phyloP scores from a whole-genome alignment of 2,329 filamentous ascomycete genomes.

The Shiraia sp. region DNA sequence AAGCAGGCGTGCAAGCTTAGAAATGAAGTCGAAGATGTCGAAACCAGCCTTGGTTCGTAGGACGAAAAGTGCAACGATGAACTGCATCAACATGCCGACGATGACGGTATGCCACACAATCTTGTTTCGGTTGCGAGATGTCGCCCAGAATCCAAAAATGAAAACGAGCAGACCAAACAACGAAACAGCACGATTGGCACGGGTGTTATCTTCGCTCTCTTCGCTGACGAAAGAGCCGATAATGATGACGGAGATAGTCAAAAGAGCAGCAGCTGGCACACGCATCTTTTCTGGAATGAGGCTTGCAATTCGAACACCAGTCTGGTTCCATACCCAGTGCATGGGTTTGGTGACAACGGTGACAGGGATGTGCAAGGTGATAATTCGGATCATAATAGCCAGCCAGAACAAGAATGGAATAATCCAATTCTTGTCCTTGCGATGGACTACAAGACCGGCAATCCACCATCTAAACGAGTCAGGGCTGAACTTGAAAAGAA shows the following conservation, averaged over 20 bases:
- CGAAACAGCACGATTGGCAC: constrained; percentile 77
- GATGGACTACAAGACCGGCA: constrained; percentile 72
- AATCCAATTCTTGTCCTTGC: constrained; percentile 75
- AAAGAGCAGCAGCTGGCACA: constrained; percentile 63
- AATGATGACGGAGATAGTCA: constrained; percentile 74
- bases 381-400: constrained; percentile 69
- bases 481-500: constrained; percentile 13
- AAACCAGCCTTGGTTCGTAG: constrained; percentile 77
- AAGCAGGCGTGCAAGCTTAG: constrained; percentile 71
- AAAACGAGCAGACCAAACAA: constrained; percentile 78
- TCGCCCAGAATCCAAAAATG: constrained; percentile 67
- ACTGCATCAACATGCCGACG: constrained; percentile 86
- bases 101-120: constrained; percentile 64
- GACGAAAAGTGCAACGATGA: constrained; percentile 86
- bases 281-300: constrained; percentile 70
- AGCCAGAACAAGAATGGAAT: constrained; percentile 84
- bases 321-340: constrained; percentile 68
- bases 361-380: constrained; percentile 75
- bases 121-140: constrained; percentile 69
- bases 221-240: constrained; percentile 75
- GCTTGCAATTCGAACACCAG: constrained; percentile 61
- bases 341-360: constrained; percentile 68
- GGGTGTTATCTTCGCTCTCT: constrained; percentile 75
- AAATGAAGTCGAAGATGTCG: constrained; percentile 91
- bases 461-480: constrained; percentile 69